Evolutionary conservation across 1,284 basidiomycete species (phyloP).

Genomic region (Cryptococcus sp.): DNA sequence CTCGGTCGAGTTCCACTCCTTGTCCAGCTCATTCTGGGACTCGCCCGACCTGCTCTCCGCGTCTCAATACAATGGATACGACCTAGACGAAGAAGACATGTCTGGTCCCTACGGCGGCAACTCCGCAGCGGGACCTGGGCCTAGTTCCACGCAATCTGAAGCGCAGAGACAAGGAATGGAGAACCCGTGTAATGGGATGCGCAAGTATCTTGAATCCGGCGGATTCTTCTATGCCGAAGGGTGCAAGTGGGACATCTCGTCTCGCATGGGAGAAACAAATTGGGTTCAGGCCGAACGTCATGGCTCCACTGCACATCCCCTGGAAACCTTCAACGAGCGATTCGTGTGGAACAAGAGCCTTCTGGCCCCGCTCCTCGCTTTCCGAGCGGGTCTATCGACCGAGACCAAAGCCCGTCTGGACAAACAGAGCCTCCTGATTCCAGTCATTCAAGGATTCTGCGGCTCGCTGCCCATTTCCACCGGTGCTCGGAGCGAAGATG

Average conservation of each 20-base stretch:
- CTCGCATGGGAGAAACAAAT: conserved; percentile 67
- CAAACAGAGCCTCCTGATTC: conserved; percentile 56
- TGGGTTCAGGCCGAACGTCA: conserved; percentile 52
- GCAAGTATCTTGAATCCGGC: conserved; percentile 87
- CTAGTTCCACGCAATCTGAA: conserved; percentile 28
- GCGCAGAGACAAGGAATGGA: conserved; percentile 62
- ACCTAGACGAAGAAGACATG: conserved; percentile 28
- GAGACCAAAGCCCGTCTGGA: conserved; percentile 53
- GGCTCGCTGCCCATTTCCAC: conserved; percentile 57
- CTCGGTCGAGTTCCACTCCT: conserved; percentile 56
- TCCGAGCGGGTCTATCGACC: conserved; percentile 48
- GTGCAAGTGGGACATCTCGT: conserved; percentile 85
- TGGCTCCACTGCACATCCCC: conserved; percentile 54
- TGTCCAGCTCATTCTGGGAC: conserved; percentile 55
- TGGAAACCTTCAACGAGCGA: conserved; percentile 71
- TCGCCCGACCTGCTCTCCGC: conserved; percentile 34
- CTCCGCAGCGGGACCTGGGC: conserved; percentile 6
- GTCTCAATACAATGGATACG: conserved; percentile 10
- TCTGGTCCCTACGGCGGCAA: conserved; percentile 21
- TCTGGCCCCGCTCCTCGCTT: conserved; percentile 48
- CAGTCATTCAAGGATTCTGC: conserved; percentile 91
- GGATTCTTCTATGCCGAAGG: conserved; percentile 89
- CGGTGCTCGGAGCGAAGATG: conserved; percentile 60
- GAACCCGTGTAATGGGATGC: conserved; percentile 86
- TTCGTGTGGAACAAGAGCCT: conserved; percentile 59